Evolutionary conservation across 768 basidiomycete species (phyloP), one percentile per base, ranked within the genome.

Genomic region (Trametes gibbosa): DNA sequence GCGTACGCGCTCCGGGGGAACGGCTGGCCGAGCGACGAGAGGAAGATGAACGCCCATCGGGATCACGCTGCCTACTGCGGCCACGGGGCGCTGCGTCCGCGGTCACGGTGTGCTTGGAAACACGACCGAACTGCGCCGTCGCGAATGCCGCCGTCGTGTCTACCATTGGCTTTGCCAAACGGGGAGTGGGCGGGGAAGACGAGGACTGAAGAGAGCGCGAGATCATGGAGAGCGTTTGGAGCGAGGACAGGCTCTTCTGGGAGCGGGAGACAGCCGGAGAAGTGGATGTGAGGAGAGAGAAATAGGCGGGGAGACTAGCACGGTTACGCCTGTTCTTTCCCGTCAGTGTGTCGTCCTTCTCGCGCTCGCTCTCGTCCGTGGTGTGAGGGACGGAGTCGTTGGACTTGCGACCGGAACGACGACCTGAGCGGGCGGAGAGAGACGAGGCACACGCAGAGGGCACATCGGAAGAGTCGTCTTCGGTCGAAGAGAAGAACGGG

Each of bases 301-400:
- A 91, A 72, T 84, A 89, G 19, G 86, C 82, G 21, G 89, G 89
- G 27, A 91, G 80, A 69, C 84, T 87, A 45, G 84, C 84, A 69
- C 89, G 86, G 70, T 84, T 87, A 66, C 83, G 84, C 65, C 73
- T 77, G 58, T 60, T 63, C 56, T 64, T 66, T n/a, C 62, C 48
- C 7, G 61, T 59, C 23, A 64, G 45, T 3, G 66, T 63, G 53
- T 55, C 73, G 77, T 83, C 69, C 75, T 79, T 62, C 75, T 61
- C 65, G 71, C 62, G 32, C 34, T 69, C 67, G 21, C 50, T 56
- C 16, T 72, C 70, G 61, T 74, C 63, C 32, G 53, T 46, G 23
- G 53, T 9, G 12, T 60, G 41, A 40, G 47, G 49, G 14, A 48
- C 43, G 12, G 56, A 35, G 19, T 59, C 54, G 3, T 42, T 49